Conservation (phyloP, 768 basidiomycete species). For the Leccinellum luteum region DNA sequence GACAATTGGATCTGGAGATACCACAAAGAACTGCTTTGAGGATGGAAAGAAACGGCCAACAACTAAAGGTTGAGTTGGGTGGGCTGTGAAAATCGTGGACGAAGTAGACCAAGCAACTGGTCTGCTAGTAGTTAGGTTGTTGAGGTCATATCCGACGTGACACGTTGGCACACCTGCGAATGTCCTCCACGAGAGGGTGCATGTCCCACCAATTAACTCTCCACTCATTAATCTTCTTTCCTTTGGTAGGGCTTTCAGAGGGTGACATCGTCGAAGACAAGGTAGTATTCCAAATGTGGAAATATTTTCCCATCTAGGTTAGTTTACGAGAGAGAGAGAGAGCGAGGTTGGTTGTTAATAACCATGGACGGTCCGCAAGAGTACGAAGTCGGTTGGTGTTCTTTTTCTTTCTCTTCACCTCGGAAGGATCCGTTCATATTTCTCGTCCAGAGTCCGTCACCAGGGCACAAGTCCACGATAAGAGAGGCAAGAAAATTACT, state of each 20-base stretch:
- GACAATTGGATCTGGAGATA: slow-evolving; percentile 50
- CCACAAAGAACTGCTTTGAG: slow-evolving; percentile 59
- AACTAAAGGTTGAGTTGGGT: slow-evolving; percentile 58
- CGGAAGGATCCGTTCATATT: neutral
- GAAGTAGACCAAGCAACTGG: slow-evolving; percentile 70
- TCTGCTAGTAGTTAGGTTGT: slow-evolving; percentile 36
- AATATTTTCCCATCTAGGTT: neutral
- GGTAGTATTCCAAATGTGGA: neutral
- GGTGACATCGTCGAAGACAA: slow-evolving; percentile 21
- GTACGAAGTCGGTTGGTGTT: slow-evolving; percentile 65
- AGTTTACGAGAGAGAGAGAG: neutral
- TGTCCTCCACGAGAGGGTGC: slow-evolving; percentile 55
- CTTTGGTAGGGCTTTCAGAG: slow-evolving; percentile 42
- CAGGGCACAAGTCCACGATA: slow-evolving; percentile 48
- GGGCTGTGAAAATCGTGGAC: slow-evolving; percentile 67
- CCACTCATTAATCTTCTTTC: slow-evolving; percentile 55
- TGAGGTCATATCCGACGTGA: neutral
- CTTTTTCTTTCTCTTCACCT: neutral
- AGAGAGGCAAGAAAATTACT: slow-evolving; percentile 43
- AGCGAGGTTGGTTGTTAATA: slow-evolving; percentile 7
- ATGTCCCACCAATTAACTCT: slow-evolving; percentile 75
- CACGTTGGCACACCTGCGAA: slow-evolving; percentile 43
- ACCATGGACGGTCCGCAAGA: slow-evolving; percentile 43
- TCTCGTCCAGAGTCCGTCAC: slow-evolving; percentile 46
- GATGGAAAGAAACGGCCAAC: slow-evolving; percentile 68